Evolutionary conservation across 2,329 filamentous ascomycete species (phyloP), one percentile per base, ranked within the genome.

Genomic region (Beauveria bassiana): DNA sequence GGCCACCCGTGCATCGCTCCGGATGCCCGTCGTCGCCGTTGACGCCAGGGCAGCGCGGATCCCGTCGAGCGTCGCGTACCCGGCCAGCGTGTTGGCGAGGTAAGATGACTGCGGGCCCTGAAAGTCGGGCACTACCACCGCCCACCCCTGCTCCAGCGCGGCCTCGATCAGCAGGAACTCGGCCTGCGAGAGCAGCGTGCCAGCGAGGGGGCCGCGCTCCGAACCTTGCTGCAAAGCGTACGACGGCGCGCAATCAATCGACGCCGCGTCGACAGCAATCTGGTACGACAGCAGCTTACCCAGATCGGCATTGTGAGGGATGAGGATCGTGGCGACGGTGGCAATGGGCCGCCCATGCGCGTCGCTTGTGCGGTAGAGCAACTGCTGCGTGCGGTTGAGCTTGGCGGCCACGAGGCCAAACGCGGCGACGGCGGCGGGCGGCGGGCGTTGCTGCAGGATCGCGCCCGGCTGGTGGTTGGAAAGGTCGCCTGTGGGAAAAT

Each of bases 361-460:
- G 62, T 77, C 71, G 5, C 69, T 75, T 5, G 76, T 75, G n/a
- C 73, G 69, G 63, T 77, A 77, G 2, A 77, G 70, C 50, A 79
- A 68, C 59, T 78, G 73, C 56, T 66, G 53, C 51, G 55, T 64
- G 7, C 52, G 52, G 8, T 67, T 20, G 12, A 71, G 63, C 47
- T 63, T 64, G 43, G 58, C 45, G 9, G 65, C 57, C 69, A 0
- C 70, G 50, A 62, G 4, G 24, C 63, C 61, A 38, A 62, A 66
- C 2, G 62, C 60, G 10, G 63, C 57, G 2, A 67, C 63, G 5
- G 51, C 54, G 1, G 61, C 50, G 1, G 65, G 65, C 6, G 65
- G 47, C 8, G 54, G 40, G 18, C 66, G 54, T 18, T 64, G 49
- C 1, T 38, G 45, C 22, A 67, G 53, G 12, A 67, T 67, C 43